Conservation (phyloP, 2,329 filamentous ascomycete species). For the Kalaharituber pfeilii region DNA sequence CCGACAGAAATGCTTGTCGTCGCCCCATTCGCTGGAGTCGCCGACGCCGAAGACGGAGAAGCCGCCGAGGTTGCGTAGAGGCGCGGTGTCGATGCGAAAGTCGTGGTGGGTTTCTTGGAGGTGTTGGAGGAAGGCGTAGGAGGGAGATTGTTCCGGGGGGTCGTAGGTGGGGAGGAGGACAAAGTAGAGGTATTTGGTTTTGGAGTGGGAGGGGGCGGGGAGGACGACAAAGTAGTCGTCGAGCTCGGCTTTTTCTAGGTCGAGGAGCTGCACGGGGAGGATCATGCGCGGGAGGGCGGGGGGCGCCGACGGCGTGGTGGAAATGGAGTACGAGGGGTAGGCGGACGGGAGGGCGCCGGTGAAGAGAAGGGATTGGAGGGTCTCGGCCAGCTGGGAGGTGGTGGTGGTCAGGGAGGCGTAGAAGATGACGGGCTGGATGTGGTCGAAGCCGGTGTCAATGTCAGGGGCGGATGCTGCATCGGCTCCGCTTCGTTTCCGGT, state of each 20-base stretch:
- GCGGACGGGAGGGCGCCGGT: constrained; percentile 15
- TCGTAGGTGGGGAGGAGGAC: constrained; percentile 83
- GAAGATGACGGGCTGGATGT: constrained; percentile 60
- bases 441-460: constrained; percentile 13
- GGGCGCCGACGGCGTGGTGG: constrained; percentile 12
- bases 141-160: constrained; percentile 60
- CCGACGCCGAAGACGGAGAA: constrained; percentile 93
- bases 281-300: constrained; percentile 13
- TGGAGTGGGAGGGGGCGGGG: constrained; percentile 35
- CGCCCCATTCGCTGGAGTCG: constrained; percentile 79
- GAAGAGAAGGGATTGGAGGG: constrained; percentile 45
- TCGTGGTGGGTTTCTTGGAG: constrained; percentile 88
- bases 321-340: constrained; percentile 16
- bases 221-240: constrained; percentile 79
- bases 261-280: constrained; percentile 46
- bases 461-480: neutral
- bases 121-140: constrained; percentile 74
- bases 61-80: constrained; percentile 57
- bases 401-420: constrained; percentile 76
- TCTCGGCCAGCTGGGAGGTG: constrained; percentile 41
- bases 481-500: neutral
- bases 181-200: constrained; percentile 57
- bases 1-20: constrained; percentile 79
- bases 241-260: constrained; percentile 73
- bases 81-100: constrained; percentile 83